Conservation (phyloP, 177 flowering plant genomes). For the Vitis hybrid region DNA sequence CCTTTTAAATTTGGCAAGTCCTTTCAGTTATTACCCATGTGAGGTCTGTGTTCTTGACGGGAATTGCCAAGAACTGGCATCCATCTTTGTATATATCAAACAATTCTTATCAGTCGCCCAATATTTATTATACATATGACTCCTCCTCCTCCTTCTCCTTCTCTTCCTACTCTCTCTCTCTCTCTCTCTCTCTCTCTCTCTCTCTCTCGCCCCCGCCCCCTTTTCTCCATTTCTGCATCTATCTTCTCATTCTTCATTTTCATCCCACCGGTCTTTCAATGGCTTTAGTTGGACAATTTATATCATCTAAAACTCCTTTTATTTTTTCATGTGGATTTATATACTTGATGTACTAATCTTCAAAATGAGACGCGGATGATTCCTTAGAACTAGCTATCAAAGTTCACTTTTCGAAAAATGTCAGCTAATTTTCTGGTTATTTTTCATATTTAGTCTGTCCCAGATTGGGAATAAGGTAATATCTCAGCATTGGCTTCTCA, state of each 20-base stretch:
- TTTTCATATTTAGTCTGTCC: not conserved
- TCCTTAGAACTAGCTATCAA: no score
- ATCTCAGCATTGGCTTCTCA: no score
- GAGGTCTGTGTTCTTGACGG: constrained; percentile 3
- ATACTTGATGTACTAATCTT: no score
- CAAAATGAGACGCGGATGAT: no score
- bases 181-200: not conserved
- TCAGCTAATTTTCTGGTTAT: no score
- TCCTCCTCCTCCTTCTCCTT: not conserved
- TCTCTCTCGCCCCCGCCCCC: no score
- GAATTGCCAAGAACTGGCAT: not conserved
- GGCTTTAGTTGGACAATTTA: no score
- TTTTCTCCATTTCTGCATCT: no score
- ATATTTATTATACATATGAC: not conserved
- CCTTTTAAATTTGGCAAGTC: constrained; percentile 6
- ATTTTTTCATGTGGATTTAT: no score
- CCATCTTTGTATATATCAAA: not conserved
- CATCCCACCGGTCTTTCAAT: not conserved
- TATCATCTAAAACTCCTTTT: no score
- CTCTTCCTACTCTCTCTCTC: not conserved
- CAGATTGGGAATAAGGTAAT: not conserved
- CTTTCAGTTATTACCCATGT: constrained; percentile 26
- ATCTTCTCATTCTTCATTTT: not conserved
- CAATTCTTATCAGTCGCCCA: not conserved
- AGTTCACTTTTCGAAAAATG: no score